Conservation (phyloP, 805 yeast genomes). For the Cyberlindnera maclurae region DNA sequence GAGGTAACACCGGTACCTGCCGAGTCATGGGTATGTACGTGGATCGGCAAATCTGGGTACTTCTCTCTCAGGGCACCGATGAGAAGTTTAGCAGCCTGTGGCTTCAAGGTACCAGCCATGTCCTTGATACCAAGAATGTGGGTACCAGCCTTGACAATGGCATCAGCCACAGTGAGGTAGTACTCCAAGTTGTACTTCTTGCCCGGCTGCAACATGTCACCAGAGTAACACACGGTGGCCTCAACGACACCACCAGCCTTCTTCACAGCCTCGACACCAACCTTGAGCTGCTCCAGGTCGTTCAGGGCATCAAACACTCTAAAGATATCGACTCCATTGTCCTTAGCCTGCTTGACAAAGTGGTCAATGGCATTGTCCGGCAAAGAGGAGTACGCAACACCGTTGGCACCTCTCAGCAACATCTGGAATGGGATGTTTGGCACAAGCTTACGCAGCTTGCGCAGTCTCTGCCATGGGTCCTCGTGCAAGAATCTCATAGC, state of each 20-base stretch:
- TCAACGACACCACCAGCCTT: conserved; percentile 99
- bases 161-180: conserved; percentile 74
- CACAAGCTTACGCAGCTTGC: conserved; percentile 78
- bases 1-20: conserved; percentile 99
- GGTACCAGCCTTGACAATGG: conserved; percentile 89
- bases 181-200: conserved; percentile 94
- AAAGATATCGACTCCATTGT: conserved; percentile 93
- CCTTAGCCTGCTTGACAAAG: conserved; percentile 90
- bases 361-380: conserved; percentile 99
- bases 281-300: conserved; percentile 93
- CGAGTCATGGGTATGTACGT: conserved; percentile 98
- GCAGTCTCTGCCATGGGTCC: conserved; percentile 97
- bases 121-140: conserved; percentile 97
- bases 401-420: conserved; percentile 98
- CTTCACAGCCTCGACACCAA: conserved; percentile 96
- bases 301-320: conserved; percentile 97
- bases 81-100: conserved; percentile 81
- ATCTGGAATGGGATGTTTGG: conserved; percentile 99
- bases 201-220: conserved; percentile 94
- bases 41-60: conserved; percentile 93
- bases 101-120: conserved; percentile 99
- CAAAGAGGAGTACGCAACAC: conserved; percentile 95
- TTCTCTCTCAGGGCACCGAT: conserved; percentile 74
- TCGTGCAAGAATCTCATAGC: conserved; percentile 97
- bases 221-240: conserved; percentile 97